These are phyloP conservation scores for Salmacisia buchloeana DNA, from an alignment of 1,284 basidiomycete species.

Conservation along the genomic window DNA sequence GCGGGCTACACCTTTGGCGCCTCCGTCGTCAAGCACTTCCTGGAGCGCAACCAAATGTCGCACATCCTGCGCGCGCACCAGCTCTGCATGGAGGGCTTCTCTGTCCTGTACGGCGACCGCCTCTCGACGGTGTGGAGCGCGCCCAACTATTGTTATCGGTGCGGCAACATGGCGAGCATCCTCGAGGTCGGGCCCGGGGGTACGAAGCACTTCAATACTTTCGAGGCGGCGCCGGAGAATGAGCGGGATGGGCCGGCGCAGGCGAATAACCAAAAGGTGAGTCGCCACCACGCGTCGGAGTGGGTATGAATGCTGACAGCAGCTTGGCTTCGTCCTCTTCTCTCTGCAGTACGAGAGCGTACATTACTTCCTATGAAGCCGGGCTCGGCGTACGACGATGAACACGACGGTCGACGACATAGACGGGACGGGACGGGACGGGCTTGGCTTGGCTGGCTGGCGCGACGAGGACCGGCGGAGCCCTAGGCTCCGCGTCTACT, in stretches of 20 bases:
- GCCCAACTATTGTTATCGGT: constrained; percentile 96
- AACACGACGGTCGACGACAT: too few species aligned
- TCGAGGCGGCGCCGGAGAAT: constrained; percentile 97
- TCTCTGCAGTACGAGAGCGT: constrained; percentile 6
- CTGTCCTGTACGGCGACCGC: constrained; percentile 86
- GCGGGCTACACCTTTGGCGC: constrained; percentile 99
- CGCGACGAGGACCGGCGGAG: too few species aligned
- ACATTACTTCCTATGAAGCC: constrained; percentile 8
- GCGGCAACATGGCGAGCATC: constrained; percentile 94
- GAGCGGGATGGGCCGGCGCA: constrained; percentile 57
- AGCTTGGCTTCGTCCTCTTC: neutral
- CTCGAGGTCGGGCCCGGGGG: constrained; percentile 90
- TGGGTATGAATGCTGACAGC: neutral
- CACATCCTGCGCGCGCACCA: constrained; percentile 98
- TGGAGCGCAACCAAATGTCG: constrained; percentile 82
- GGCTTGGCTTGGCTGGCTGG: too few species aligned
- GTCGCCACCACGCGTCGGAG: neutral
- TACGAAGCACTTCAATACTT: constrained; percentile 90
- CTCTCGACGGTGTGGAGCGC: constrained; percentile 98
- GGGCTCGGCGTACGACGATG: too few species aligned
- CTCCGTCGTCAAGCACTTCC: constrained; percentile 96
- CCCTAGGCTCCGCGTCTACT: too few species aligned
- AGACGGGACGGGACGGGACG: too few species aligned
- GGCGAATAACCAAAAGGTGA: constrained; percentile 15
- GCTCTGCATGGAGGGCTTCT: constrained; percentile 98